Percentiles rank a stretch among this genome's conserved stretches.
Evolutionary conservation across 768 basidiomycete genomes (phyloP).

Genomic region (Leccinum barrowsii): DNA sequence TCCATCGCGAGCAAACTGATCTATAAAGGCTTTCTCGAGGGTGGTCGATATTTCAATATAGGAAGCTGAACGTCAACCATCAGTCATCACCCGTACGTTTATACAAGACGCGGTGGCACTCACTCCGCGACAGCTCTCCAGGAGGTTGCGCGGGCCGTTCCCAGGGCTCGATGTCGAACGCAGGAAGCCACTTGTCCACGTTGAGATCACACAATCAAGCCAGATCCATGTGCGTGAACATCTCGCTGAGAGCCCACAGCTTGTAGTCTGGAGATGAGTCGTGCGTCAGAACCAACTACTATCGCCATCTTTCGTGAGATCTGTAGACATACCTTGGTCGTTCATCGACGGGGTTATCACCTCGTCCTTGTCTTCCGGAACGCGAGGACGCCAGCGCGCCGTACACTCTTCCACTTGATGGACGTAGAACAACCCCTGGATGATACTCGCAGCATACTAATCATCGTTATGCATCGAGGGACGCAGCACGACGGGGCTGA

Average conservation of each 20-base stretch:
- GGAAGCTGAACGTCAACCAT: slow-evolving; percentile 39
- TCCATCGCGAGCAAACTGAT: slow-evolving; percentile 36
- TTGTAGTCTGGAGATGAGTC: slow-evolving; percentile 37
- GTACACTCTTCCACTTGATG: slow-evolving; percentile 59
- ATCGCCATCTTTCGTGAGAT: neutral
- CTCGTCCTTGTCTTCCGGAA: slow-evolving; percentile 17
- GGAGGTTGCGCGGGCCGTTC: slow-evolving; percentile 34
- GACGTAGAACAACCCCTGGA: slow-evolving; percentile 54
- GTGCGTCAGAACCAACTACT: neutral
- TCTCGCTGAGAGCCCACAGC: slow-evolving; percentile 58
- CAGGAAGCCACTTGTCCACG: slow-evolving; percentile 47
- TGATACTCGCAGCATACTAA: slow-evolving; percentile 57
- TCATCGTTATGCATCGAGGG: slow-evolving; percentile 46
- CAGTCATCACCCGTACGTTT: slow-evolving; percentile 8
- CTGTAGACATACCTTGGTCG: slow-evolving; percentile 36
- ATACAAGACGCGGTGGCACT: slow-evolving; percentile 1
- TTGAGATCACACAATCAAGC: slow-evolving; percentile 55
- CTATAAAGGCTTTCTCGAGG: slow-evolving; percentile 45
- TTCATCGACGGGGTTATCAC: slow-evolving; percentile 23
- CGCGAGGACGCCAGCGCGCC: slow-evolving; percentile 35
- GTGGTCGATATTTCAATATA: slow-evolving; percentile 39
- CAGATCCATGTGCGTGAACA: slow-evolving; percentile 68
- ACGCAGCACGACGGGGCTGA: slow-evolving; percentile 70
- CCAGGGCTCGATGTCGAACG: slow-evolving; percentile 43
- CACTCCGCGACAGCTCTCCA: slow-evolving; percentile 42